Conservation (phyloP, 305 asterid species). For the Euphrasia arctica region DNA sequence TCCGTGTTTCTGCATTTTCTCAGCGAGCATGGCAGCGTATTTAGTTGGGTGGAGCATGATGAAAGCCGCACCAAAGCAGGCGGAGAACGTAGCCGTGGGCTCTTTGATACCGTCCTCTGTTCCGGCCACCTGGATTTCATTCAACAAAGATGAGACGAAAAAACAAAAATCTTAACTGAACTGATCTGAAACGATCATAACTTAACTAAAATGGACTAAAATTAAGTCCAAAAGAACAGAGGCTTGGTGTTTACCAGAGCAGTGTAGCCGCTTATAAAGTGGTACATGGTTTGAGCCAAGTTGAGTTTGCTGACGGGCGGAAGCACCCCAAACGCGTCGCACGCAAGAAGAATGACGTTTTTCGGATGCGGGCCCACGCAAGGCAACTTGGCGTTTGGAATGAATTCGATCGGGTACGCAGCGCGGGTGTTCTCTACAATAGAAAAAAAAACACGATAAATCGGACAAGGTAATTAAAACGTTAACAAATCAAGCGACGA, state of each 20-base stretch:
- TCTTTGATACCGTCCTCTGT: conserved; percentile 96
- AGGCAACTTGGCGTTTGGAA: conserved; percentile 91
- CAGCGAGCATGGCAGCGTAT: conserved; percentile 88
- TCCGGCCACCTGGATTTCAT: conserved; percentile 76
- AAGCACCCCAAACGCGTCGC: conserved; percentile 97
- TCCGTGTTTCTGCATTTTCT: conserved; percentile 84
- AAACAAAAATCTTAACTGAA: too few species aligned
- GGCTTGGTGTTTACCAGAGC: conserved; percentile 53
- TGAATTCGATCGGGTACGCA: conserved; percentile 93
- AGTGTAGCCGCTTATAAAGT: conserved; percentile 96
- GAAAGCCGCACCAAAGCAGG: conserved; percentile 99
- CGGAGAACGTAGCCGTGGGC: conserved; percentile 93
- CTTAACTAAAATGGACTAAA: too few species aligned
- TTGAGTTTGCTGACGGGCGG: conserved; percentile 94
- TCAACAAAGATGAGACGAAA: not conserved
- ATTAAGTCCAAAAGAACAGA: too few species aligned
- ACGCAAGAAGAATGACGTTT: conserved; percentile 84
- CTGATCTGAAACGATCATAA: too few species aligned
- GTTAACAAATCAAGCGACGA: not conserved
- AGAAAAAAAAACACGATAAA: not conserved
- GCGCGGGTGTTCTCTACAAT: conserved; percentile 88
- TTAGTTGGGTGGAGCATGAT: conserved; percentile 97
- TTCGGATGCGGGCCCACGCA: conserved; percentile 97
- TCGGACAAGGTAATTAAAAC: not conserved
- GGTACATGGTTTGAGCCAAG: conserved; percentile 93